Evolutionary conservation across 345 rosid species (phyloP).

Genomic region (Psidium guajava): DNA sequence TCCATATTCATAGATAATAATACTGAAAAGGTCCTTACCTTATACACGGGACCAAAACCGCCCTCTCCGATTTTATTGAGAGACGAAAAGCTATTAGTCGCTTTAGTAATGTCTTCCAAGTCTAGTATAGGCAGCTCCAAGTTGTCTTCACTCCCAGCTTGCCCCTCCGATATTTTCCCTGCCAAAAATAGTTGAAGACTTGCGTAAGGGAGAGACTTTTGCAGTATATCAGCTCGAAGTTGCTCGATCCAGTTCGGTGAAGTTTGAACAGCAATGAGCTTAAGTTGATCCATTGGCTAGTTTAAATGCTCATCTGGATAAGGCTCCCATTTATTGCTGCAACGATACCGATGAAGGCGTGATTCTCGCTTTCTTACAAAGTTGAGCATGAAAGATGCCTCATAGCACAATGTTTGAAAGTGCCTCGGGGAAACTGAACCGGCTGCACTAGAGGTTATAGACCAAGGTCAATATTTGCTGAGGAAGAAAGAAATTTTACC

Average conservation of each 20-base stretch:
- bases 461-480: neutral
- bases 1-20: neutral
- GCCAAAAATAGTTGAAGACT: neutral
- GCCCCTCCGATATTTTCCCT: neutral
- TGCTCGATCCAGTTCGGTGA: neutral
- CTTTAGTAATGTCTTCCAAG: neutral
- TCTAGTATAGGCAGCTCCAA: neutral
- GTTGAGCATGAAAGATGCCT: neutral
- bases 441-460: neutral
- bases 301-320: neutral
- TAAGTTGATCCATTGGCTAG: neutral
- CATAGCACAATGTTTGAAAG: neutral
- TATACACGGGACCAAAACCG: slow-evolving; percentile 38
- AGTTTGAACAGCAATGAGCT: neutral
- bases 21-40: slow-evolving; percentile 6
- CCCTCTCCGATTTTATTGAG: slow-evolving; percentile 23
- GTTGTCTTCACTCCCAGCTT: neutral
- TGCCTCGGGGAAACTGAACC: neutral
- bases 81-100: slow-evolving; percentile 15
- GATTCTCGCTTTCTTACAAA: neutral
- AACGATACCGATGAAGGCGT: neutral
- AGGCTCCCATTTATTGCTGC: neutral
- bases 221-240: neutral
- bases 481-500: neutral
- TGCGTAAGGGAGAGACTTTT: neutral